Base-by-base conservation (phyloP, 768 basidiomycete species). In the Butyriboletus loyo region DNA sequence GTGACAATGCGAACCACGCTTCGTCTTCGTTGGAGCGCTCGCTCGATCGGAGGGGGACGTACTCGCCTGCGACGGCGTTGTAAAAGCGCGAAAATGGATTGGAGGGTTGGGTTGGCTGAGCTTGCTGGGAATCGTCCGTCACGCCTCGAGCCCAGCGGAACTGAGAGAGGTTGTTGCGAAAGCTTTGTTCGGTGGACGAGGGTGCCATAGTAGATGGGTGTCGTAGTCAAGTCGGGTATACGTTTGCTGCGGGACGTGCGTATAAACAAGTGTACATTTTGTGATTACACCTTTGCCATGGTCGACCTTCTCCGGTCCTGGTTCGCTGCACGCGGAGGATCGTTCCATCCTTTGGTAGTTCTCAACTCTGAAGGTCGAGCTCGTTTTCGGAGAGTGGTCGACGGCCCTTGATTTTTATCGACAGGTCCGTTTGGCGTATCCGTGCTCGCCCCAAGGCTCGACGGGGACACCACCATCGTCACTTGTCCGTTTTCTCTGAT, bases 21-120 rank as follows among this genome's bases (percentile, higher is more conserved):
- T 98, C 93, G 61, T 98, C 96, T 68, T 99, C 95, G 69, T 92
- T 93, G 28, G 87, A 87, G 39, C 83, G 79, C 59, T 92, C 92
- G 55, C 66, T 82, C 3, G 87, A 89, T 36, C 92, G 79, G 54
- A 98, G 74, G 0, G 96, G 97, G 43, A 98, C 84, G 64, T 97
- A 97, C 57, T 87, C 85, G 13, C 86, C 86, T 9, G 89, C 89
- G 45, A 98, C 77, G 17, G 88, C 82, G 52, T 83, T 88, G 73
- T 95, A 96, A 67, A 95, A 91, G 27, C 92, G 79, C 13, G 88
- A 83, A 68, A 98, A 93, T 4, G 90, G 85, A 64, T 89, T 89
- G 1, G 65, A 57, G 7, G 72, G 62, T 21, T 49, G 64, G 1
- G 71, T 53, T 46, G 70, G 65, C 37, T 73, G 71, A 10, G 72